Evolutionary conservation across 2,329 filamentous ascomycete genomes (phyloP), one percentile per base, ranked within the genome.

Genomic region (Neonectria neomacrospora): DNA sequence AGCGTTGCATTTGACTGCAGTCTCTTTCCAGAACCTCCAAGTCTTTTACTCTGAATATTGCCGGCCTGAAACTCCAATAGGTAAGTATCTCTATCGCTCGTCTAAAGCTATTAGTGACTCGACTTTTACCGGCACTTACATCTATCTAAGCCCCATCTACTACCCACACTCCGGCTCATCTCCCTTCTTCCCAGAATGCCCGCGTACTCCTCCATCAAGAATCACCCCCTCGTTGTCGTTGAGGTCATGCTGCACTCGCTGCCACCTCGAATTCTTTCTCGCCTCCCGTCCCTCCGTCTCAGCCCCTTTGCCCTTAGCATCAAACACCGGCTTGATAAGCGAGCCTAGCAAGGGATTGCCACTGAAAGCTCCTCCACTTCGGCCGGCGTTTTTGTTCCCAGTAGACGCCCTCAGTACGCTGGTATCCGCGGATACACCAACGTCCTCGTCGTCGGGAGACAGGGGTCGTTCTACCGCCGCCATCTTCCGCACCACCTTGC

Each of bases 401-500:
- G 73, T 74, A 5, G 74, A 78, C 69, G 79, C 79, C 52, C 68
- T 75, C 56, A 79, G 56, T 8, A 64, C 68, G 6, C 72, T 73
- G 64, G 76, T 69, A 6, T 71, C 75, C 68, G 45, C 14, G 6
- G 45, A 14, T 8, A 32, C 74, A 64, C 80, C 59, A 63, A 78
- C 75, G 1, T 79, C 78, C 0, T 81, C 79, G 5, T 81, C 80
- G 8, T 82, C 81, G 1, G 88, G 88, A 7, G 83, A 86, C 3
- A 79, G 80, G 4, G 86, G 87, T 50, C 85, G 81, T 65, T 91
- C 89, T 20, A 86, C 77, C 5, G 89, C 85, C 16, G 86, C 87
- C 86, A 92, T 92, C 70, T 87, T 87, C 63, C 86, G 88, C 5
- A 96, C 89, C 3, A 97, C 88, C 71, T 90, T 94, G 18, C 91